Base-by-base conservation (phyloP, 768 basidiomycete genomes). In the Chlorophyllum brunneum region DNA sequence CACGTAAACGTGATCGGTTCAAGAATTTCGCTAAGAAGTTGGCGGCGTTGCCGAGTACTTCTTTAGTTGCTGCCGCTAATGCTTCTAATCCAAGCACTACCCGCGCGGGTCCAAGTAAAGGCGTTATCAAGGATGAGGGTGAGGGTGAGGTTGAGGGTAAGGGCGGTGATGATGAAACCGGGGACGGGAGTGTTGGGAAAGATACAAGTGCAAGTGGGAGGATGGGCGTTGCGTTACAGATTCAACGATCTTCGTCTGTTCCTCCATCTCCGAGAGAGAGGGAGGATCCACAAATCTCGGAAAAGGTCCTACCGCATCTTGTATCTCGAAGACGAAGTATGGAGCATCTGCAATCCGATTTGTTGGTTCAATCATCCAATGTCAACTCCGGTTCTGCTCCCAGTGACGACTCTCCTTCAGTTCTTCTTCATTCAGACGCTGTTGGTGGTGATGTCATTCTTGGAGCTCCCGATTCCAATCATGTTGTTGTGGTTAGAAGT, bases 1-100 rank as follows among this genome's bases (percentile, higher is more conserved):
- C 81, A 51, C 77, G 86, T 47, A 95, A 85, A 67, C 82, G 91
- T 31, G 88, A 94, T 66, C 79, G 78, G 41, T 68, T 95, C 55
- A 86, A 82, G 66, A 83, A 80, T 43, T 70, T 94, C 41, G 89
- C 88, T 15, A 84, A 81, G 60, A 79, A 77, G 58, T 70, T 89
- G 50, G 73, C 76, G 23, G 67, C 67, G 7, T 73, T 76, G 54
- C 71, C 67, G 7, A 36, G 44, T n/a, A 27, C 51, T 4, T 54
- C 56, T 11, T 9, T 48, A 16, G 36, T 26, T 13, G 36, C 29
- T 13, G 47, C 51, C 9, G 24, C 55, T 0, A 47, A 34, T 44
- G 10, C 27, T 6, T 31, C 51, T 9, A 40, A 23, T 4, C 10
- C 48, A 27, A 39, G 18, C 20, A 6, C 29, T n/a, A n/a, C n/a